Evolutionary conservation across 2,329 filamentous ascomycete genomes (phyloP).

Genomic region (Pyrenophora teres): DNA sequence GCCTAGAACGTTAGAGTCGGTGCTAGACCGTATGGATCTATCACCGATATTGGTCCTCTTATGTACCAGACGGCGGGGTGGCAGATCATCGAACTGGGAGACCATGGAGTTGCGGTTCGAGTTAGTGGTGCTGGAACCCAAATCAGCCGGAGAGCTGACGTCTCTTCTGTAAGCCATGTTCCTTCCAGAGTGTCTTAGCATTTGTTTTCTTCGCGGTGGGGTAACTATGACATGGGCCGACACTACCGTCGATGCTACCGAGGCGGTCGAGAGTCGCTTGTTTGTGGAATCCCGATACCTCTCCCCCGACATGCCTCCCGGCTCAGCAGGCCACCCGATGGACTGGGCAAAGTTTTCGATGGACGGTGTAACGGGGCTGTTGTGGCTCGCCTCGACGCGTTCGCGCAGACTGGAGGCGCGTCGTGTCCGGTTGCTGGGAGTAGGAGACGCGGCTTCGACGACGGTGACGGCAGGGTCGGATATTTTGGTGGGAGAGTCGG

Average conservation of each 20-base stretch:
- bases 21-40: slow-evolving; percentile 41
- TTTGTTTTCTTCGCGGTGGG: slow-evolving; percentile 51
- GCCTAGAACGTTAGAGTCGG: slow-evolving; percentile 32
- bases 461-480: slow-evolving; percentile 12
- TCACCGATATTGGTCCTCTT: slow-evolving; percentile 57
- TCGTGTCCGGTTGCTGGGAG: slow-evolving; percentile 25
- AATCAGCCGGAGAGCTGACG: slow-evolving; percentile 36
- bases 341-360: slow-evolving; percentile 56
- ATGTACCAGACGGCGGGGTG: slow-evolving; percentile 56
- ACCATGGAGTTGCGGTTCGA: slow-evolving; percentile 54
- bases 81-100: slow-evolving; percentile 46
- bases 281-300: slow-evolving; percentile 37
- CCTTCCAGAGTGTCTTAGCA: slow-evolving; percentile 60
- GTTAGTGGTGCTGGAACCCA: slow-evolving; percentile 49
- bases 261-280: slow-evolving; percentile 56
- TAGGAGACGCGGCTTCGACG: slow-evolving; percentile 25
- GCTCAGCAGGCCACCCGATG: slow-evolving; percentile 55
- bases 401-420: slow-evolving; percentile 39
- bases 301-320: slow-evolving; percentile 31
- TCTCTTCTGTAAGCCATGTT: slow-evolving; percentile 57
- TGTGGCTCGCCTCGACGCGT: slow-evolving; percentile 41
- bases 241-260: slow-evolving; percentile 59
- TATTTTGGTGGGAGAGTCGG: slow-evolving; percentile 23
- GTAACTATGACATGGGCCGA: slow-evolving; percentile 60
- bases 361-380: slow-evolving; percentile 44